Conservation (phyloP, 192 early-diverging fungal species). For the Diversispora epigaea region DNA sequence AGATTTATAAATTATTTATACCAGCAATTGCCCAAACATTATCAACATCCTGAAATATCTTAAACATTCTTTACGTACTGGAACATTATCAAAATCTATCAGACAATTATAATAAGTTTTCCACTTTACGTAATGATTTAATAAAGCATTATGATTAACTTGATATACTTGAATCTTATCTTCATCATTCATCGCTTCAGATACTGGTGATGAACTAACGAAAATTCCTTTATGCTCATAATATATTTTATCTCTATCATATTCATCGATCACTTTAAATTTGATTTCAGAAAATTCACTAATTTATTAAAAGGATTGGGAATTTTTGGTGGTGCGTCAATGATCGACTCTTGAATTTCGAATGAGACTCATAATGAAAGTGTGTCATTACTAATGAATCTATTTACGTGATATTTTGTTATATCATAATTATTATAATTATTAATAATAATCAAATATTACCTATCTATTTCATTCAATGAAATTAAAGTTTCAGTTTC, state of each 20-base stretch:
- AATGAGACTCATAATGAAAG: slow-evolving; percentile 38
- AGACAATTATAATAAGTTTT: slow-evolving; percentile 26
- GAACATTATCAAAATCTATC: slow-evolving; percentile 36
- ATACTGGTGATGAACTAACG: slow-evolving; percentile 13
- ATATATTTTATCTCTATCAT: slow-evolving; percentile 12
- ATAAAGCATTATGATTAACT: slow-evolving; percentile 26
- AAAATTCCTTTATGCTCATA: slow-evolving; percentile 24
- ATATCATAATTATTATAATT: not conserved
- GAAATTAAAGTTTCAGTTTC: slow-evolving; percentile 34
- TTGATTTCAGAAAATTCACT: slow-evolving; percentile 41
- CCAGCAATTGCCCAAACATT: slow-evolving; percentile 35
- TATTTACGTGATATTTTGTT: not conserved
- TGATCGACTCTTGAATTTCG: slow-evolving; percentile 35
- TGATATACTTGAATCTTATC: slow-evolving; percentile 17
- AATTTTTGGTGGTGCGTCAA: slow-evolving; percentile 23
- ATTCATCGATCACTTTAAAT: slow-evolving; percentile 31
- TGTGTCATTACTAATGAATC: slow-evolving; percentile 34
- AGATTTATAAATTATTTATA: no score
- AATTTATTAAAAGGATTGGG: slow-evolving; percentile 30
- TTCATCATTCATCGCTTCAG: slow-evolving; percentile 8
- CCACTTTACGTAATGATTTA: slow-evolving; percentile 25
- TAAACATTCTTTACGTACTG: slow-evolving; percentile 34
- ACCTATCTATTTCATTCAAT: slow-evolving; percentile 36
- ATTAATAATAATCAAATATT: not conserved
- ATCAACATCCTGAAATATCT: slow-evolving; percentile 18